Evolutionary conservation across 2,329 filamentous ascomycete genomes (phyloP).

Genomic region (Capronia coronata): DNA sequence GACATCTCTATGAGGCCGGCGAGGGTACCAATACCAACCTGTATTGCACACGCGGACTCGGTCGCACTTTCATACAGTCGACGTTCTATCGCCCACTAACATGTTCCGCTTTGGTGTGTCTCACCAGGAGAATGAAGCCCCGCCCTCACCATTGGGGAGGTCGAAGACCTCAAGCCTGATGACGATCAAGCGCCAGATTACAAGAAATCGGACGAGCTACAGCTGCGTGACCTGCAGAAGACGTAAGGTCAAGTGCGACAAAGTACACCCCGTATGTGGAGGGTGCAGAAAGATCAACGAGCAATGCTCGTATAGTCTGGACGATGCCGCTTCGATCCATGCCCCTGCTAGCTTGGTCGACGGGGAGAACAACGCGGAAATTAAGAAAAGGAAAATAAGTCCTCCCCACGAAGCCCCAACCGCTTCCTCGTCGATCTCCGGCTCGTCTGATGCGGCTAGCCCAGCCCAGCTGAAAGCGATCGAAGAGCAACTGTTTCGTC

Average conservation of each 20-base stretch:
- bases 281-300: constrained; percentile 41
- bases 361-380: neutral
- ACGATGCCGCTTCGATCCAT: neutral
- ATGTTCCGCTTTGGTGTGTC: constrained; percentile 18
- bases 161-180: constrained; percentile 4
- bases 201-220: constrained; percentile 43
- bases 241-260: constrained; percentile 45
- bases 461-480: constrained; percentile 35
- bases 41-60: too few relatives aligned
- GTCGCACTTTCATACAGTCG: too few relatives aligned
- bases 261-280: constrained; percentile 42
- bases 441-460: constrained; percentile 26
- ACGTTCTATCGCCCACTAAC: too few relatives aligned
- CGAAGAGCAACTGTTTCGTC: constrained; percentile 39
- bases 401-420: neutral
- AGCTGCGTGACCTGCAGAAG: constrained; percentile 43
- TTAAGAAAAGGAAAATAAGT: constrained; percentile 20
- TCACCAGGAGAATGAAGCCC: neutral
- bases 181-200: constrained; percentile 42
- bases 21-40: too few relatives aligned
- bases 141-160: neutral
- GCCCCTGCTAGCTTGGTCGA: neutral
- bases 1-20: too few relatives aligned
- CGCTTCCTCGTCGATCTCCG: constrained; percentile 10
- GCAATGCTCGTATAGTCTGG: constrained; percentile 39